Evolutionary conservation across 371 early-diverging fungal genomes (phyloP).

Genomic region (Dichotomocladium elegans): DNA sequence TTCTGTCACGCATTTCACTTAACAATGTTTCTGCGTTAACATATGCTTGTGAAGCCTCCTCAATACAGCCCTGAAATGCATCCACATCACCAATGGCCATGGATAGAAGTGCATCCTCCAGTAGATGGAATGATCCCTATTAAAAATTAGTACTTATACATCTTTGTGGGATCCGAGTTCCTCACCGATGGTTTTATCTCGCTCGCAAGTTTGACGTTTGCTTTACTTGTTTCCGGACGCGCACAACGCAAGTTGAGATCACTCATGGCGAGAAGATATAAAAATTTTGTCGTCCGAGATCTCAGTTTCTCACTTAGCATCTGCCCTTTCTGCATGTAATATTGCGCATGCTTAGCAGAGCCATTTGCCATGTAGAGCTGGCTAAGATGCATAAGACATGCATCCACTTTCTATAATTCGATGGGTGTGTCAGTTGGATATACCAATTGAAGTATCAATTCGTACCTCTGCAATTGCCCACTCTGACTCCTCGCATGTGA

Average conservation of each 20-base stretch:
- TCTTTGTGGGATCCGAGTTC: not conserved
- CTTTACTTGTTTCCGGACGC: constrained; percentile 36
- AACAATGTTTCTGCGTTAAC: constrained; percentile 40
- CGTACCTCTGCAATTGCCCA: constrained; percentile 37
- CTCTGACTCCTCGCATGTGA: constrained; percentile 31
- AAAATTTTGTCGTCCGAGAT: constrained; percentile 38
- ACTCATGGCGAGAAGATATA: constrained; percentile 47
- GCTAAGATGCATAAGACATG: constrained; percentile 49
- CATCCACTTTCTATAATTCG: constrained; percentile 31
- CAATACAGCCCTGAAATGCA: constrained; percentile 25
- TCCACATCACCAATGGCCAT: constrained; percentile 44
- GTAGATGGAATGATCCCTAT: constrained; percentile 13
- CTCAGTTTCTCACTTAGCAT: constrained; percentile 47
- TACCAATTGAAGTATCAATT: not conserved
- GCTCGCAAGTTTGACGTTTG: constrained; percentile 21
- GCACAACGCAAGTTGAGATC: constrained; percentile 53
- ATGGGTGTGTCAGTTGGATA: not conserved
- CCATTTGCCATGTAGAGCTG: constrained; percentile 59
- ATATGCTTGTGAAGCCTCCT: constrained; percentile 42
- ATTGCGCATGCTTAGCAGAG: constrained; percentile 64
- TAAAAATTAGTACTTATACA: not conserved
- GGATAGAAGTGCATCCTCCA: constrained; percentile 24
- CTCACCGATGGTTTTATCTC: constrained; percentile 17
- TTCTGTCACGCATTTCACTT: constrained; percentile 37
- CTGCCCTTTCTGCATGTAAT: constrained; percentile 60